Evolutionary conservation across 371 early-diverging fungal species (phyloP).

Genomic region (Quaeritorhiza haematococci): DNA sequence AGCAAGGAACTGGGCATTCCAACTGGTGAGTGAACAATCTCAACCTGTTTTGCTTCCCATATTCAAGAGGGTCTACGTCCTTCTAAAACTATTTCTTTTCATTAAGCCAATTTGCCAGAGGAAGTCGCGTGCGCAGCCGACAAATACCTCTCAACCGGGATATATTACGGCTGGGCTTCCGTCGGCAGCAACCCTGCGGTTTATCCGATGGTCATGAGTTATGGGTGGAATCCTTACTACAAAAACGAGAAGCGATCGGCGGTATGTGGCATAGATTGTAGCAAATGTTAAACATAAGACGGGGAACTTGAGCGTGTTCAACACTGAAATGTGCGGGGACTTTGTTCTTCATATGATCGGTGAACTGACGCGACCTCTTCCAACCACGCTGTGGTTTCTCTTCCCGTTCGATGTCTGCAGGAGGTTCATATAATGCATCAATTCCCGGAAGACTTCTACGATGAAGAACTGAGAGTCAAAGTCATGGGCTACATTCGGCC

Average conservation of each 20-base stretch:
- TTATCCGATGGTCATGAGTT: constrained; percentile 95
- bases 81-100: background rate
- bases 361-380: no score
- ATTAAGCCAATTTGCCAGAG: constrained; percentile 83
- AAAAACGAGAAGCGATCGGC: constrained; percentile 93
- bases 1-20: constrained; percentile 95
- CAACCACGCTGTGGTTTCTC: background rate
- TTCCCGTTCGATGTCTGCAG: constrained; percentile 41
- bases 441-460: constrained; percentile 88
- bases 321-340: no score
- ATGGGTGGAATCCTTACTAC: constrained; percentile 98
- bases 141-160: constrained; percentile 69
- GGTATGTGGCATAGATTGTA: constrained; percentile 38
- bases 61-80: no score
- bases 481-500: constrained; percentile 86
- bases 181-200: constrained; percentile 52
- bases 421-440: constrained; percentile 93
- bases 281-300: background rate
- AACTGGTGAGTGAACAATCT: constrained; percentile 81
- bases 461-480: constrained; percentile 68
- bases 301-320: background rate
- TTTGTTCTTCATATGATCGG: no score
- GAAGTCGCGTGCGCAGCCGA: constrained; percentile 64
- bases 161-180: constrained; percentile 93
- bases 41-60: background rate